These are phyloP conservation scores for Bolboschoenus planiculmis DNA, from an alignment of 176 grass and related monocot genomes.

Conservation along the genomic window DNA sequence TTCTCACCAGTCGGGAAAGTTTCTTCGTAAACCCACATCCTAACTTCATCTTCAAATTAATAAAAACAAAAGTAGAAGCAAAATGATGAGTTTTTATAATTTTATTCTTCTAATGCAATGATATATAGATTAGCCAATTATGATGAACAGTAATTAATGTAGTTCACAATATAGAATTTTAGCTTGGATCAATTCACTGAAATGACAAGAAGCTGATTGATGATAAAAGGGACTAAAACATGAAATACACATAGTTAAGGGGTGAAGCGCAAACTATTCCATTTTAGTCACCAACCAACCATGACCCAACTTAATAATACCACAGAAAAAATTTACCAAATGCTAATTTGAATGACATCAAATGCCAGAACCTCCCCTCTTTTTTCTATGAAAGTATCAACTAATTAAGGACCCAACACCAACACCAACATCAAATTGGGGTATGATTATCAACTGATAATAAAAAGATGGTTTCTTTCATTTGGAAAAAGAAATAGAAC, in stretches of 20 bases:
- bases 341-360: not conserved
- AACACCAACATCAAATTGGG: not conserved
- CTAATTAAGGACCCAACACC: no score
- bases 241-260: not conserved
- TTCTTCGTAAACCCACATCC: constrained; percentile 96
- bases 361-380: not conserved
- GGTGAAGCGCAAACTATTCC: not conserved
- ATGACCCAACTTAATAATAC: no score
- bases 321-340: not conserved
- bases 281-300: no score
- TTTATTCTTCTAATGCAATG: not conserved
- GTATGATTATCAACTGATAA: not conserved
- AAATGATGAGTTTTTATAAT: not conserved
- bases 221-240: not conserved
- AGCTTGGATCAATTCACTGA: not conserved
- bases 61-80: not conserved
- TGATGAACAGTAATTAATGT: not conserved
- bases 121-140: no score
- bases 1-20: constrained; percentile 60
- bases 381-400: no score
- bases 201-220: not conserved
- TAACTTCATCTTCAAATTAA: constrained; percentile 65
- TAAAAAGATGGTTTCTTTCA: not conserved
- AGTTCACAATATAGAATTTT: not conserved
- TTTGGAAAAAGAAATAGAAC: not conserved